Conservation (phyloP, 2,329 filamentous ascomycete genomes). For the Pyrenophora seminiperda region DNA sequence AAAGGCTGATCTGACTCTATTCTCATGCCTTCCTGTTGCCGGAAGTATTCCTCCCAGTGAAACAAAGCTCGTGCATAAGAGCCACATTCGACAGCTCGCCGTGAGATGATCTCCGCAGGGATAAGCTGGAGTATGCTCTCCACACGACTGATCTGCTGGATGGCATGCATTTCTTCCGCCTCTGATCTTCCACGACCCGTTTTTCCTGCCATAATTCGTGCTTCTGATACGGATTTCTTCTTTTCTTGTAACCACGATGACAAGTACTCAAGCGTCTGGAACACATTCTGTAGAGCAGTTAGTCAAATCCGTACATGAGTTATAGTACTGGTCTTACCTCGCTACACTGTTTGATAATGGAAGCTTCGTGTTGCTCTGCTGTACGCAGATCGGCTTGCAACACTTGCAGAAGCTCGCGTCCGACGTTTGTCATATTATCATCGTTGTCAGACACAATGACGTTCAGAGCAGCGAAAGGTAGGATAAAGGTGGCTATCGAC, state of each 20-base stretch:
- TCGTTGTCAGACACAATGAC: slow-evolving; percentile 75
- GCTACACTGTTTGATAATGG: slow-evolving; percentile 82
- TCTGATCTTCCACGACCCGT: slow-evolving; percentile 51
- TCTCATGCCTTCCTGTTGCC: slow-evolving; percentile 55
- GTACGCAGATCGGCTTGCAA: slow-evolving; percentile 66
- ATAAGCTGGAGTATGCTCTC: slow-evolving; percentile 73
- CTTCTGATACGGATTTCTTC: slow-evolving; percentile 56
- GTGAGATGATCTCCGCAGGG: slow-evolving; percentile 74
- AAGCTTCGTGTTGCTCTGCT: slow-evolving; percentile 64
- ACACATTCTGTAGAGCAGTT: slow-evolving; percentile 70
- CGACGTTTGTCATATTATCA: slow-evolving; percentile 66
- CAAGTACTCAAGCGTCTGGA: slow-evolving; percentile 87
- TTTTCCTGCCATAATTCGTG: slow-evolving; percentile 50
- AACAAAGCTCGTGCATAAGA: slow-evolving; percentile 92
- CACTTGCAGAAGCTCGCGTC: slow-evolving; percentile 75
- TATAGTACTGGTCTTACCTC: slow-evolving; percentile 65
- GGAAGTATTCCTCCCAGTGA: slow-evolving; percentile 90
- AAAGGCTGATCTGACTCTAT: slow-evolving; percentile 55
- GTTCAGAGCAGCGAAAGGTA: slow-evolving; percentile 87
- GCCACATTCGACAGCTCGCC: slow-evolving; percentile 87
- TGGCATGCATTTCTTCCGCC: slow-evolving; percentile 58
- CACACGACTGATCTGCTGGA: slow-evolving; percentile 66
- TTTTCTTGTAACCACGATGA: slow-evolving; percentile 88
- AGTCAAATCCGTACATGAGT: slow-evolving; percentile 15
- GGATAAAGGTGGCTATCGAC: slow-evolving; percentile 81